These are phyloP conservation scores for Martensiomyces pterosporus DNA, from an alignment of 192 early-diverging fungal species.

Conservation along the genomic window DNA sequence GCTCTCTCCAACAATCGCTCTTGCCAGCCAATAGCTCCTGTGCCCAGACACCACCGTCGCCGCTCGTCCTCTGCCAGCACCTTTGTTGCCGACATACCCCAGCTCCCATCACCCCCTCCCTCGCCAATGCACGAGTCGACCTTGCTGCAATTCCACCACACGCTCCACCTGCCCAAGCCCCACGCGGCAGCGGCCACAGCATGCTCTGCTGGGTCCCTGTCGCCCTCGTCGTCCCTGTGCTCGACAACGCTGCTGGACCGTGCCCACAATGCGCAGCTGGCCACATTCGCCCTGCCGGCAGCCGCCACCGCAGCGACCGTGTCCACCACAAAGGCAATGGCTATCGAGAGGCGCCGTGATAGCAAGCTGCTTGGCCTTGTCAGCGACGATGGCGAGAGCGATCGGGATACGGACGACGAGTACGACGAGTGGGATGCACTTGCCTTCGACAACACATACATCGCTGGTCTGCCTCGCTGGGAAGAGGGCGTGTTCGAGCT, in stretches of 20 bases:
- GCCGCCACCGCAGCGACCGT: no score
- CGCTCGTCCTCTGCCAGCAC: not conserved
- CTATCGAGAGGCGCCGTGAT: not conserved
- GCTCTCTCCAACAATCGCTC: no score
- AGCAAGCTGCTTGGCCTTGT: not conserved
- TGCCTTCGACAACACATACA: not conserved
- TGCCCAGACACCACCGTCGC: no score
- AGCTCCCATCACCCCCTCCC: not conserved
- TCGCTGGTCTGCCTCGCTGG: not conserved
- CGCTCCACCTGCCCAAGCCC: no score
- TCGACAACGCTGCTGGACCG: no score
- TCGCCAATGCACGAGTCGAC: not conserved
- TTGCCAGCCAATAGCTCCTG: no score
- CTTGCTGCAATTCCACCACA: not conserved
- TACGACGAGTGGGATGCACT: not conserved
- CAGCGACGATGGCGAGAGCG: slow-evolving; percentile 5
- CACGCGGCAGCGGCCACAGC: no score
- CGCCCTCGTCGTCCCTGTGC: no score
- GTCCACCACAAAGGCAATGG: not conserved
- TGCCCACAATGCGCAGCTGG: no score
- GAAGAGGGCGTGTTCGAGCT: slow-evolving; percentile 35
- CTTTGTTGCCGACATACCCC: not conserved
- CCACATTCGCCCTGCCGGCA: no score
- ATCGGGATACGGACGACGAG: not conserved
- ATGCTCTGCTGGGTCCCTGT: no score